Percentiles rank a stretch among this genome's conserved stretches.
Conservation (phyloP, 148 eudicot species). For the Heliamphora exappendiculata region DNA sequence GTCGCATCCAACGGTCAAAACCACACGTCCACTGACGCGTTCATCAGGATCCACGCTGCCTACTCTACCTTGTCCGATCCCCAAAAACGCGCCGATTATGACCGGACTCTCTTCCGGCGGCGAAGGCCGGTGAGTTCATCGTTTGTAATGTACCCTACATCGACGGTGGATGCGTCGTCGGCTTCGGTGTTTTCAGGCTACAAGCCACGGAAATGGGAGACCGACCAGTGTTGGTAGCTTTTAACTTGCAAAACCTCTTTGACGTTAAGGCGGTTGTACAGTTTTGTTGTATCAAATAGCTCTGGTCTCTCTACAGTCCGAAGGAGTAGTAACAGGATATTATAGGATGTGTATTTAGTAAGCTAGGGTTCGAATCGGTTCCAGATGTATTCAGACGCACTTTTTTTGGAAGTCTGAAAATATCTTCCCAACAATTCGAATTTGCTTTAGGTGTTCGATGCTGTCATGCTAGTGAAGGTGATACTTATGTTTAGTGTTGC, state of each 20-base stretch:
- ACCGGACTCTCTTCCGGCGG: constrained; percentile 24
- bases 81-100: constrained; percentile 47
- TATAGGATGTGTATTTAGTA: no score
- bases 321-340: no score
- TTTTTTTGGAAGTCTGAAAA: no score
- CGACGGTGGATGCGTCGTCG: no score
- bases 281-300: no score
- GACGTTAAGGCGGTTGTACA: no score
- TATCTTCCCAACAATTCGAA: no score
- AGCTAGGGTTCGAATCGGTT: no score
- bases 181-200: constrained; percentile 17
- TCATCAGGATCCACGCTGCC: constrained; percentile 44
- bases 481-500: neutral
- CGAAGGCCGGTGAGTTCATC: constrained; percentile 14
- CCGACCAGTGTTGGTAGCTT: constrained; percentile 73
- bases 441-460: constrained; percentile 60
- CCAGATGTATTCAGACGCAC: no score
- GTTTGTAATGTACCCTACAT: neutral
- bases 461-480: constrained; percentile 77
- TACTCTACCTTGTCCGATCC: constrained; percentile 56
- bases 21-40: constrained; percentile 27
- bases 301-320: no score
- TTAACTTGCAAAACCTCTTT: no score
- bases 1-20: constrained; percentile 13
- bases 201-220: constrained; percentile 50